Evolutionary conservation across 78 protist genomes (phyloP), one percentile per base, ranked within the genome.

Genomic region (Parvularia atlantis): DNA sequence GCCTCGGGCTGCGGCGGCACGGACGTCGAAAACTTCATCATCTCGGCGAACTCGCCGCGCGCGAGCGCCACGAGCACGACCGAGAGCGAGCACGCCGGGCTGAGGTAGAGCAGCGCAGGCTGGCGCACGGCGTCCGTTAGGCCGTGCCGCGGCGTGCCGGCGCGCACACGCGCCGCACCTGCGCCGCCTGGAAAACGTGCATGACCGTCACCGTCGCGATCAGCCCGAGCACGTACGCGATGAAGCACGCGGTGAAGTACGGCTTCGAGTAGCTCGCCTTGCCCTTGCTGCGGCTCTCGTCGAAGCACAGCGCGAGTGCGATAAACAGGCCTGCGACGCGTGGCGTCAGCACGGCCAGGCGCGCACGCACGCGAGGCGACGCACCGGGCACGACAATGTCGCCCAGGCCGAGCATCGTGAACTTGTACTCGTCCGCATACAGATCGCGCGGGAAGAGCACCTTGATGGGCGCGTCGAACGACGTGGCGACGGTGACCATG

Each of bases 331-430:
- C 73, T 66, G 63, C 4, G 35, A 24, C n/a, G n/a, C n/a, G n/a
- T n/a, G n/a, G n/a, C n/a, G n/a, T n/a, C n/a, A n/a, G n/a, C n/a
- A n/a, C n/a, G n/a, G n/a, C n/a, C n/a, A n/a, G n/a, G n/a, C n/a
- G n/a, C n/a, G n/a, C n/a, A n/a, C n/a, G n/a, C n/a, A n/a, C n/a
- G n/a, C n/a, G n/a, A n/a, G n/a, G 50, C n/a, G 14, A 16, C 16
- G 41, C 19, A 40, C 93, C 95, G 28, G 98, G 96, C 43, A 94
- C 80, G 41, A 93, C 97, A 54, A 94, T 94, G 71, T 94, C 98
- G 26, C 97, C 98, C 6, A 94, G 84, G 36, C 98, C 98, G 39
- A 94, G 85, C 93, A 94, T 75, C 17, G 96, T 66, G 78, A 82
- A 82, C 41, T 80, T 61, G 26, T 6, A 44, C 53, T n/a, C 76